Conservation (phyloP, 2,329 filamentous ascomycete species). For the Aspergillus costaricaensis region DNA sequence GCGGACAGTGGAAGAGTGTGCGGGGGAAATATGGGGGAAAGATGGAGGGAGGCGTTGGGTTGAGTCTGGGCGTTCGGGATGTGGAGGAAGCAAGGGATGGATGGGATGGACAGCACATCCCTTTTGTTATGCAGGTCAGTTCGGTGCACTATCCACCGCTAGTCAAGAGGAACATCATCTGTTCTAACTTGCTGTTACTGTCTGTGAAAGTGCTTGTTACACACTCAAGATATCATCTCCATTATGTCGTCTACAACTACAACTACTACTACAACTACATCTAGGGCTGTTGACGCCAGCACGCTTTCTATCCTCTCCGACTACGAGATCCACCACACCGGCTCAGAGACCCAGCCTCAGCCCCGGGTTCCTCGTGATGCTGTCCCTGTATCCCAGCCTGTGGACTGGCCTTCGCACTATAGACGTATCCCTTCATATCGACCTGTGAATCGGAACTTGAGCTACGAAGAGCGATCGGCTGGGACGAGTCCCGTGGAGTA, state of each 20-base stretch:
- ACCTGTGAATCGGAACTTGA: conserved; percentile 48
- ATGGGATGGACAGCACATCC: neutral
- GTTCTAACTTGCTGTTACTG: conserved; percentile 1
- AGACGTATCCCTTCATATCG: conserved; percentile 52
- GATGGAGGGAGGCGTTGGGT: neutral
- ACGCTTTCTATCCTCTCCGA: conserved; percentile 30
- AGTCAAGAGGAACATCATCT: neutral
- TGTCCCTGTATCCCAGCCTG: conserved; percentile 11
- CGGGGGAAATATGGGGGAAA: neutral
- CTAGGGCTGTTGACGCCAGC: conserved; percentile 15
- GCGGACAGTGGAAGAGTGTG: neutral
- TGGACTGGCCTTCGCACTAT: conserved; percentile 52
- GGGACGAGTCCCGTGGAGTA: conserved; percentile 49
- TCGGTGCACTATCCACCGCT: neutral
- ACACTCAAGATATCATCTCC: conserved; percentile 3
- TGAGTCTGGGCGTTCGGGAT: conserved; percentile 22
- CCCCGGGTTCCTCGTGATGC: neutral
- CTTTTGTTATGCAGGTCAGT: neutral
- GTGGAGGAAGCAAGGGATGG: conserved; percentile 22
- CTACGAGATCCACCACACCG: conserved; percentile 31
- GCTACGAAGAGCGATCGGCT: conserved; percentile 45
- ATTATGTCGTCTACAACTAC: conserved; percentile 27
- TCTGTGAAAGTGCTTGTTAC: neutral
- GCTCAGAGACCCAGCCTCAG: conserved; percentile 4
- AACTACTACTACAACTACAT: neutral